phyloP scores from a whole-genome alignment of 805 yeast genomes.

The Trichomonascus vanleenenianus region DNA sequence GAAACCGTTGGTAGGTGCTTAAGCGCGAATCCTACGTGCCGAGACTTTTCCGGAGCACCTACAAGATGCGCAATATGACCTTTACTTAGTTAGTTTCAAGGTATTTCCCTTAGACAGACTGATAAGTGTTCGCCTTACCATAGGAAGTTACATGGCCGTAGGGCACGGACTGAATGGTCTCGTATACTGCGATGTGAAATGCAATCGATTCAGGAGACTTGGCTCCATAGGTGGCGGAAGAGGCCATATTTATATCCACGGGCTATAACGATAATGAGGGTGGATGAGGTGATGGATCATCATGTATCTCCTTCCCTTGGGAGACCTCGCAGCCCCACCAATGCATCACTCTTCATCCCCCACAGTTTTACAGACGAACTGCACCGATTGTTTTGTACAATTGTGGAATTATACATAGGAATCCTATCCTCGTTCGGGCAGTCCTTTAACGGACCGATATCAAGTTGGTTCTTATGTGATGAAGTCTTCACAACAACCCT shows the following conservation, averaged over 20 bases:
- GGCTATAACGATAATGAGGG: neutral
- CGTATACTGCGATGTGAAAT: conserved; percentile 56
- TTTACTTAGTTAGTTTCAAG: conserved; percentile 9
- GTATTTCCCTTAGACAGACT: no score
- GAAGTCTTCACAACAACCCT: no score
- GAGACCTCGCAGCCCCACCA: neutral
- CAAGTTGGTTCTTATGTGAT: no score
- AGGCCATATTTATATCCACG: neutral
- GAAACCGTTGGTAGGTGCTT: conserved; percentile 39
- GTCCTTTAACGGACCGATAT: no score
- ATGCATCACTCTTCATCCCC: no score
- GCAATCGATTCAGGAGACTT: conserved; percentile 40
- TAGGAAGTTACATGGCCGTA: conserved; percentile 60
- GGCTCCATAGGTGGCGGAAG: conserved; percentile 16
- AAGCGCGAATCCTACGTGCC: conserved; percentile 69
- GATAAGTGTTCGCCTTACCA: no score
- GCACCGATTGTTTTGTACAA: no score
- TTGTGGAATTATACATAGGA: no score
- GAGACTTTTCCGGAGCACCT: conserved; percentile 54
- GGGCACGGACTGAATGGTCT: conserved; percentile 47
- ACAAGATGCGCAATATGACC: conserved; percentile 64
- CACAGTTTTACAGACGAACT: no score
- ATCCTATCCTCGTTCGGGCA: no score
- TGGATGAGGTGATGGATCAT: neutral
- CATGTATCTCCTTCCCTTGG: neutral